Evolutionary conservation across 495 filamentous ascomycete genomes (phyloP).

Genomic region (Wilcoxina mikolae): DNA sequence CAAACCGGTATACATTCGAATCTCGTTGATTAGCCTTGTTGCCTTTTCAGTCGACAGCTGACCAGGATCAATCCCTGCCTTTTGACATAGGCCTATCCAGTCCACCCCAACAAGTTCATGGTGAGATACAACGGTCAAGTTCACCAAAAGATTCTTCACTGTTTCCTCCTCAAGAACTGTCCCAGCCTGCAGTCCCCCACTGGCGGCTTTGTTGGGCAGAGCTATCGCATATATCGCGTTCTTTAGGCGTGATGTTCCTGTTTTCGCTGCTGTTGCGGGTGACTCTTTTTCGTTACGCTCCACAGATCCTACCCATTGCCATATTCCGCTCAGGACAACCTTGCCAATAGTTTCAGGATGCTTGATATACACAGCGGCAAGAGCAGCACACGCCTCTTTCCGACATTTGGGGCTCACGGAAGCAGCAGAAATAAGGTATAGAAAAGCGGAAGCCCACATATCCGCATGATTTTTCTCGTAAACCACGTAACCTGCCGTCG

Average conservation of each 20-base stretch:
- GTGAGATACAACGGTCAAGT: slow-evolving; percentile 62
- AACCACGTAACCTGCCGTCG: slow-evolving; percentile 36
- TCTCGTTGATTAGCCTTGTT: slow-evolving; percentile 16
- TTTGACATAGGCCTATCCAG: slow-evolving; percentile 81
- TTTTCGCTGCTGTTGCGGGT: slow-evolving; percentile 48
- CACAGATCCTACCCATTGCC: slow-evolving; percentile 60
- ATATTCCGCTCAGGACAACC: slow-evolving; percentile 54
- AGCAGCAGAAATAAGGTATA: slow-evolving; percentile 57
- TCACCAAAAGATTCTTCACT: slow-evolving; percentile 50
- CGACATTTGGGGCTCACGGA: slow-evolving; percentile 42
- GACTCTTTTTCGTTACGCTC: slow-evolving; percentile 62
- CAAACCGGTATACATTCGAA: slow-evolving; percentile 25
- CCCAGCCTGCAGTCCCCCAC: slow-evolving; percentile 29
- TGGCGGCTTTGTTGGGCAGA: slow-evolving; percentile 33
- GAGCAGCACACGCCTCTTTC: slow-evolving; percentile 40
- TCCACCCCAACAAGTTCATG: slow-evolving; percentile 56
- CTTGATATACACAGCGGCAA: slow-evolving; percentile 45
- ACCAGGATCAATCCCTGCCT: slow-evolving; percentile 67
- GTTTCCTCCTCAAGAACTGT: slow-evolving; percentile 31
- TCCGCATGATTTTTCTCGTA: slow-evolving; percentile 30
- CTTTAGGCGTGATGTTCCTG: slow-evolving; percentile 43
- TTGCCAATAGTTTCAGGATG: slow-evolving; percentile 41
- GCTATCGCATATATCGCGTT: slow-evolving; percentile 59
- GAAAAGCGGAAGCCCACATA: slow-evolving; percentile 67
- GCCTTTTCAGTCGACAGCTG: slow-evolving; percentile 46